Base-by-base conservation (phyloP, 2,329 filamentous ascomycete species). In the Biscogniauxia sp. region DNA sequence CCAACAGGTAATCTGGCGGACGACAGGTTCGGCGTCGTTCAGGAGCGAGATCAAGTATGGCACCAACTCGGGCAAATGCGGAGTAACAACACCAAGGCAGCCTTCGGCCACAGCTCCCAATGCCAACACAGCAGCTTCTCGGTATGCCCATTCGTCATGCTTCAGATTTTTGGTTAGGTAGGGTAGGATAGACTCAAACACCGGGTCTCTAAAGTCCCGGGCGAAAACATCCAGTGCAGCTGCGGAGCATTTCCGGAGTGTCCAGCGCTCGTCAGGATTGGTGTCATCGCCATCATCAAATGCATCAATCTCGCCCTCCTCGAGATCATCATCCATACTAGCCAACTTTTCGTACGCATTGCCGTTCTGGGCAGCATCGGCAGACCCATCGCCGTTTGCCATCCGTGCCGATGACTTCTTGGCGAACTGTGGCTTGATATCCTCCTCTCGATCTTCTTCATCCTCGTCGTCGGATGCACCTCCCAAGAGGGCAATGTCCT, bases 1-100 rank as follows among this genome's bases (percentile, higher is more conserved):
- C 95, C 95, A 99, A 77, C 95, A 99, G 23, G 94, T 98, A 67
- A 99, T 99, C 73, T 97, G 92, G 63, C 95, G 86, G 45, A 99
- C 94, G 15, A 98, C 90, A 15, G 95, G 92, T 75, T 97, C 93
- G 1, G 84, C 73, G 72, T 99, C 95, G 60, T 90, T 86, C 41
- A 99, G 82, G 0, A 97, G 84, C 7, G 90, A 89, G 67, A 98
- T 90, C 54, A 99, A 84, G 74, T 96, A 99, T 1, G 92, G 91
- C 2, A 98, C 88, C 50, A 99, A 82, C 72, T 97, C 90, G 1
- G 92, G 93, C 28, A 99, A 84, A 75, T 98, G 93, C 56, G 93
- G 95, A 53, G 89, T 88, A 56, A 99, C 93, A 20, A 91, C 91
- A 55, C 90, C 85, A 81, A 97, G 91, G 74, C 95, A 98, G 41